phyloP scores from a whole-genome alignment of 2,329 filamentous ascomycete genomes.

The Cryoendolithus antarcticus region DNA sequence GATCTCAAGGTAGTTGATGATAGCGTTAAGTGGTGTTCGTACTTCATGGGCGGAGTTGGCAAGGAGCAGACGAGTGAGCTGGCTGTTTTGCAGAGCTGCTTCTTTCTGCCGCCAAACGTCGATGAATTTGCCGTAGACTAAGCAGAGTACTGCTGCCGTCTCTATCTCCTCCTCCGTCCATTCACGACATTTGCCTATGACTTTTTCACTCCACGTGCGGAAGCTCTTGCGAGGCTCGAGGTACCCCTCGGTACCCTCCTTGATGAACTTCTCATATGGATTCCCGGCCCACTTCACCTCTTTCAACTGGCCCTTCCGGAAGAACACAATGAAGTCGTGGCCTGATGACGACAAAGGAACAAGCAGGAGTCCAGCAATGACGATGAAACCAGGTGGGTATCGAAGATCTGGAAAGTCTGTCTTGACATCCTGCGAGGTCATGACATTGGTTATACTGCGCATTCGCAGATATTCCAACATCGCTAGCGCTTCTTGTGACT shows the following conservation, averaged over 20 bases:
- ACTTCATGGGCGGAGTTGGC: slow-evolving; percentile 89
- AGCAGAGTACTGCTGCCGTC: slow-evolving; percentile 72
- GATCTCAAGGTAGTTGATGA: slow-evolving; percentile 90
- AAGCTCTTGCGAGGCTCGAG: slow-evolving; percentile 72
- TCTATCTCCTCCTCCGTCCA: slow-evolving; percentile 86
- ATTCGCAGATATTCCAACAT: slow-evolving; percentile 76
- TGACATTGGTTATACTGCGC: slow-evolving; percentile 59
- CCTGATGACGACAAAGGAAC: slow-evolving; percentile 68
- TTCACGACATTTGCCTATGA: slow-evolving; percentile 70
- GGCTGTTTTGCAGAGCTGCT: slow-evolving; percentile 66
- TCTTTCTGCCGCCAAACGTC: slow-evolving; percentile 91
- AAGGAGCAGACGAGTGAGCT: slow-evolving; percentile 64
- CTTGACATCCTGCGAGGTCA: slow-evolving; percentile 63
- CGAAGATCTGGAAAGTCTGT: slow-evolving; percentile 70
- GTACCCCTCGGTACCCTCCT: slow-evolving; percentile 59
- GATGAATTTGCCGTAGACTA: slow-evolving; percentile 84
- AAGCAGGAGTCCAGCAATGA: slow-evolving; percentile 66
- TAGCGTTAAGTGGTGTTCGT: slow-evolving; percentile 78
- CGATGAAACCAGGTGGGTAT: slow-evolving; percentile 66
- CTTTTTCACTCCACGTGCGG: slow-evolving; percentile 67
- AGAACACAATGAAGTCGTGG: slow-evolving; percentile 80
- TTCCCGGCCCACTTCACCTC: slow-evolving; percentile 81
- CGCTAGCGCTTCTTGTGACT: slow-evolving; percentile 71
- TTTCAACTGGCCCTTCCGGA: slow-evolving; percentile 62
- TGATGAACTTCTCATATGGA: slow-evolving; percentile 66